Evolutionary conservation across 108 stramenopile genomes (phyloP).

Genomic region (Nannochloropsis granulata): DNA sequence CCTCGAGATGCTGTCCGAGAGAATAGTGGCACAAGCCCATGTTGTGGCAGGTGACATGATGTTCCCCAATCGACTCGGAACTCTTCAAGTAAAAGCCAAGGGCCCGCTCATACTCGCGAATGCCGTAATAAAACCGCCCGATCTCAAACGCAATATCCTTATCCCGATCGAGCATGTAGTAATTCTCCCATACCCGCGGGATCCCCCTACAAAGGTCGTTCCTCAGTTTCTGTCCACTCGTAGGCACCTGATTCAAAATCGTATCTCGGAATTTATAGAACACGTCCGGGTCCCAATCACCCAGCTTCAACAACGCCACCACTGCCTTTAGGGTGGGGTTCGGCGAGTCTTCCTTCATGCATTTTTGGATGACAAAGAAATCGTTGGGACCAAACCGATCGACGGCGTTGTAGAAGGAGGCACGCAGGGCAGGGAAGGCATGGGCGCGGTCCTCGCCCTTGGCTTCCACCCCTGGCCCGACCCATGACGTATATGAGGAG

Average conservation of each 20-base stretch:
- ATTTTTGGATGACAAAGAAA: conserved; percentile 53
- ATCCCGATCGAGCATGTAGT: conserved; percentile 48
- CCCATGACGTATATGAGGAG: conserved; percentile 1
- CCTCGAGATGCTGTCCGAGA: conserved; percentile 17
- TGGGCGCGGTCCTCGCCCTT: conserved; percentile 19
- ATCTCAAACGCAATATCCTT: conserved; percentile 51
- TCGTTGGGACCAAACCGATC: conserved; percentile 52
- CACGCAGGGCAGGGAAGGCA: conserved; percentile 32
- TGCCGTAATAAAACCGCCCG: conserved; percentile 48
- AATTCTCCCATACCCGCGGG: conserved; percentile 45
- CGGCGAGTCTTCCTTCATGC: conserved; percentile 44
- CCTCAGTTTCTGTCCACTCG: conserved; percentile 31
- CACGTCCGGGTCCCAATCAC: conserved; percentile 54
- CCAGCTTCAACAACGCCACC: conserved; percentile 44
- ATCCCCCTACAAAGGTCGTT: conserved; percentile 46
- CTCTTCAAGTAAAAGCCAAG: conserved; percentile 40
- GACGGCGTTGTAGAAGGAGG: conserved; percentile 40
- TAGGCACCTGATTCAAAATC: conserved; percentile 38
- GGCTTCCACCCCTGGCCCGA: conserved; percentile 14
- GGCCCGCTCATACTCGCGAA: conserved; percentile 43
- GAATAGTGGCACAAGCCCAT: conserved; percentile 53
- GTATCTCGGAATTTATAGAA: conserved; percentile 53
- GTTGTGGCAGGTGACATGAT: conserved; percentile 58
- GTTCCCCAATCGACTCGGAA: conserved; percentile 41
- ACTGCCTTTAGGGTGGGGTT: conserved; percentile 40